A percentile compares a stretch with the other conserved stretches of the same genome.
Conservation (phyloP, 805 yeast species). For the Lipomyces yamadae region DNA sequence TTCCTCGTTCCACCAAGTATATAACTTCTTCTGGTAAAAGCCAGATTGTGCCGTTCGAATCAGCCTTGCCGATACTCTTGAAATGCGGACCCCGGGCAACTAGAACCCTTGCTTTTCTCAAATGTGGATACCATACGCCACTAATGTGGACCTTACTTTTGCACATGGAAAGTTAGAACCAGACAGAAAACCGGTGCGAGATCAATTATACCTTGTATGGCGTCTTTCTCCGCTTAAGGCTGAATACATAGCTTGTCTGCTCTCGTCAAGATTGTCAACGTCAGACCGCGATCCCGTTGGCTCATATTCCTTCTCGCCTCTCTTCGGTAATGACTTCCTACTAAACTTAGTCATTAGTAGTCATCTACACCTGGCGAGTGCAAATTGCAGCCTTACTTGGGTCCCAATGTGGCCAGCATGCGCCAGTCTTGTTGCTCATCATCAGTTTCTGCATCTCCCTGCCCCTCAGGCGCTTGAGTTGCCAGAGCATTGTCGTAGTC, state of each 20-base stretch:
- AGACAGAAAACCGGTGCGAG: background rate
- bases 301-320: slow-evolving; percentile 86
- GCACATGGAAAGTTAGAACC: background rate
- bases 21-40: slow-evolving; percentile 70
- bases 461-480: slow-evolving; percentile 11
- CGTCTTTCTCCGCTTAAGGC: slow-evolving; percentile 55
- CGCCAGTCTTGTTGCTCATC: slow-evolving; percentile 52
- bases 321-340: slow-evolving; percentile 55
- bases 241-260: slow-evolving; percentile 72
- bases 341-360: slow-evolving; percentile 7
- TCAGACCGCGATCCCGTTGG: slow-evolving; percentile 75
- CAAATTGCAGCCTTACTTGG: slow-evolving; percentile 11
- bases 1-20: slow-evolving; percentile 82
- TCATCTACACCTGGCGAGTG: background rate
- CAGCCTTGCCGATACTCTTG: slow-evolving; percentile 70
- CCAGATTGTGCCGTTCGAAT: slow-evolving; percentile 55
- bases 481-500: slow-evolving; percentile 24
- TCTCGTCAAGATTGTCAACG: slow-evolving; percentile 52
- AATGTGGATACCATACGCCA: slow-evolving; percentile 54
- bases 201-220: slow-evolving; percentile 39
- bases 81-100: slow-evolving; percentile 75
- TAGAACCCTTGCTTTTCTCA: slow-evolving; percentile 48
- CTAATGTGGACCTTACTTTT: slow-evolving; percentile 54
- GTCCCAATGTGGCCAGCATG: slow-evolving; percentile 37
- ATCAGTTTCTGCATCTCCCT: slow-evolving; percentile 26